Conservation (phyloP, 345 rosid genomes). For the Raphanus sativus region DNA sequence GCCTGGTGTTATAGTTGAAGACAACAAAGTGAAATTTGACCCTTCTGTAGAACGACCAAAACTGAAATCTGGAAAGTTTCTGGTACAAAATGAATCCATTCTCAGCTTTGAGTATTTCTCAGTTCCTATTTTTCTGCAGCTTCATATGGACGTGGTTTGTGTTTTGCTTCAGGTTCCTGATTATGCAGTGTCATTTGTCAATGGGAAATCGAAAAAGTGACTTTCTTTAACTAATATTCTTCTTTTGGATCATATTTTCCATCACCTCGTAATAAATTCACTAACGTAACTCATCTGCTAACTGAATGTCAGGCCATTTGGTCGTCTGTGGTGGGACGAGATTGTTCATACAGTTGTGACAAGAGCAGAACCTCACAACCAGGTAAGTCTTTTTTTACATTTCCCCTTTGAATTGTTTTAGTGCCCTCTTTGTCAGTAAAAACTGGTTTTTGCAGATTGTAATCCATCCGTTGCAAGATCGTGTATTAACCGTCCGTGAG, state of each 20-base stretch:
- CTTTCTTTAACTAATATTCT: not conserved
- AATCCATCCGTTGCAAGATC: slow-evolving; percentile 48
- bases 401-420: not conserved
- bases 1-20: slow-evolving; percentile 38
- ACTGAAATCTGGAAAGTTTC: slow-evolving; percentile 41
- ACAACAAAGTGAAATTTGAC: slow-evolving; percentile 39
- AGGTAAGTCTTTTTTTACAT: not conserved
- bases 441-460: not conserved
- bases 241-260: not conserved
- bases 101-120: not conserved
- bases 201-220: slow-evolving; percentile 34
- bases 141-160: not conserved
- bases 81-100: slow-evolving; percentile 33
- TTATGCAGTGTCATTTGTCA: slow-evolving; percentile 35
- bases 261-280: not conserved
- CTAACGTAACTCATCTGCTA: not conserved
- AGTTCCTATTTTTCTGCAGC: not conserved
- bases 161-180: slow-evolving; percentile 46
- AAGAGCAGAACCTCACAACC: slow-evolving; percentile 15
- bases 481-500: slow-evolving; percentile 47
- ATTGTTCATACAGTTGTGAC: slow-evolving; percentile 6
- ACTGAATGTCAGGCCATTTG: slow-evolving; percentile 3
- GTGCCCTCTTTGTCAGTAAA: not conserved
- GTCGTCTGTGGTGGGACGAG: slow-evolving; percentile 11
- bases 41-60: slow-evolving; percentile 30